Base-by-base conservation (phyloP, 305 asterid species). In the Rubia balearica region DNA sequence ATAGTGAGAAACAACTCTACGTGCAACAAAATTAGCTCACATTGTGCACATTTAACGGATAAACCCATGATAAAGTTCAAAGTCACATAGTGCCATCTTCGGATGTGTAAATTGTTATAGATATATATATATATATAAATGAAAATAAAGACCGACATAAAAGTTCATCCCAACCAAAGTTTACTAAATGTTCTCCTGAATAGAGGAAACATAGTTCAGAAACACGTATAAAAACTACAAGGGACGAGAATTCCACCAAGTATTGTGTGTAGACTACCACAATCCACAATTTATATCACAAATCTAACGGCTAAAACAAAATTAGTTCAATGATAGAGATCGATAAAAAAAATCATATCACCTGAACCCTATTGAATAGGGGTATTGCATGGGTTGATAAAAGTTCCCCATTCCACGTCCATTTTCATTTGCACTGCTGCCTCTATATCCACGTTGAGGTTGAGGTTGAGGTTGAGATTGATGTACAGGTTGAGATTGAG, bases 301-400 rank as follows among this genome's bases (percentile, higher is more conserved):
- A 13, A 7, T 21, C 27, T 40, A 57, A 38, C 24, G 3, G 66
- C 73, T 14, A 14, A 69, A 17, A n/a, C 13, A 36, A 69, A 69
- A 40, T 62, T 21, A 40, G 60, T 56, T 55, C 36, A 69, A 22
- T 36, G 40, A 22, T 9, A 6, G 7, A 1, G 27, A 21, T 48
- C 7, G 46, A 51, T 62, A 30, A n/a, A 36, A 53, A 40, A 7
- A 11, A 38, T 53, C 12, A 8, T 61, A 9, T 67, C 76, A 84
- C 88, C 88, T 78, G 79, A 80, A 82, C 66, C 85, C 83, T 19
- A 74, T 51, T 53, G 88, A 68, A 76, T 78, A 80, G 38, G 86
- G 78, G 77, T 80, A 80, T 69, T 83, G 85, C 71, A 84, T 68
- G 71, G 88, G 88, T 61, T 78, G 86, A 69, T 82, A 80, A 62